Evolutionary conservation across 176 grass and related monocot genomes (phyloP), one percentile per base, ranked within the genome.

Genomic region (Canna indica): DNA sequence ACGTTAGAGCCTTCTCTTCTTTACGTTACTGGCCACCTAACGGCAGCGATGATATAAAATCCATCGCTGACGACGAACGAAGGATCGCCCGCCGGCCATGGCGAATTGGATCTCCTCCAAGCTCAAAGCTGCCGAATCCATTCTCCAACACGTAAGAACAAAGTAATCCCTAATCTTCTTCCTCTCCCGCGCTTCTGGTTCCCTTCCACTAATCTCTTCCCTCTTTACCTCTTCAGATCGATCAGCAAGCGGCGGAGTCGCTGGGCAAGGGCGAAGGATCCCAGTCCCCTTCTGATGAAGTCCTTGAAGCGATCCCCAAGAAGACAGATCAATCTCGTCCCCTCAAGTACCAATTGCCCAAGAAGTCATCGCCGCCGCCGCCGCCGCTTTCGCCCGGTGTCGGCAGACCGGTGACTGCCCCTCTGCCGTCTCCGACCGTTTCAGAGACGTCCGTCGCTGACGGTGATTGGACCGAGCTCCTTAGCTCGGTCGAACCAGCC

Each of bases 51-150:
- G 6, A 30, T 26, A 9, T 58, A 65, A 30, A 42, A 44, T 44
- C 9, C 38, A 44, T 42, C 65, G 36, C 38, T 8, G 5, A 26
- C 36, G 28, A 24, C 12, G n/a, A 26, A 3, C 0, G 65, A 26
- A 26, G 7, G 36, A 5, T 44, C 26, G 8, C 14, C 42, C 25
- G 20, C 42, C 70, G 22, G 46, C 59, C 73, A 97, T 97, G 94
- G 86, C 94, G 54, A 76, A 82, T 26, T 97, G 94, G 94, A 92
- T 97, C 84, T 97, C 94, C 64, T 90, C 89, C 38, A 97, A 92
- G 89, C 86, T 97, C 84, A 97, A 92, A 73, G 94, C 82, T 18
- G 94, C 94, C 20, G 94, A 97, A 42, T 92, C 86, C 74, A 71
- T 97, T 11, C 94, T 97, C 75, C 94, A 97, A 61, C 94, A 97